Evolutionary conservation across 768 basidiomycete species (phyloP).

Genomic region (Leccinum longicurvipes): DNA sequence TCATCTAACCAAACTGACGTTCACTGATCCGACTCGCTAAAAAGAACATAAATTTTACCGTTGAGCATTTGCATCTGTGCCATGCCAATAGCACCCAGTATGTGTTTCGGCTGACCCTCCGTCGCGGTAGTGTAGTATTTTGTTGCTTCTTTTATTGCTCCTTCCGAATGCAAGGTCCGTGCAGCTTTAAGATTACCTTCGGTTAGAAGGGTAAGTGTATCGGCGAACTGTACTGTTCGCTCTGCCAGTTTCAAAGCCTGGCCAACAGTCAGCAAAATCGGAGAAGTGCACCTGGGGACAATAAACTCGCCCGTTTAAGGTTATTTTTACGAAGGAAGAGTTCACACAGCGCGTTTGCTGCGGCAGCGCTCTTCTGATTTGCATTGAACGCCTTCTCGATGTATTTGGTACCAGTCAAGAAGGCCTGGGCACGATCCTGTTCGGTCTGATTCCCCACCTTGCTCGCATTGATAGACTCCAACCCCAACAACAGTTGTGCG

Average conservation of each 20-base stretch:
- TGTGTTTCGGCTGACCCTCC: slow-evolving; percentile 68
- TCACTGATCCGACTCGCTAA: background rate
- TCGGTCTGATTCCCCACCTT: slow-evolving; percentile 65
- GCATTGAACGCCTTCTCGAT: slow-evolving; percentile 79
- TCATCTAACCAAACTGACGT: slow-evolving; percentile 53
- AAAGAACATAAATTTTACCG: slow-evolving; percentile 44
- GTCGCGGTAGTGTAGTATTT: slow-evolving; percentile 66
- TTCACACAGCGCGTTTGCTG: slow-evolving; percentile 80
- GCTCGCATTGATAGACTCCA: slow-evolving; percentile 84
- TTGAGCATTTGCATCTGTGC: slow-evolving; percentile 85
- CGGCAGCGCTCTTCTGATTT: slow-evolving; percentile 69
- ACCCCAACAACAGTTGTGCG: slow-evolving; percentile 76
- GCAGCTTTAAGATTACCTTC: slow-evolving; percentile 87
- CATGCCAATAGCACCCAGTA: slow-evolving; percentile 77
- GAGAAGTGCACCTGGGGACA: background rate
- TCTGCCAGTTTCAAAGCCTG: slow-evolving; percentile 93
- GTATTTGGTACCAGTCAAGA: slow-evolving; percentile 63
- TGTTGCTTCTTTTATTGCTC: slow-evolving; percentile 57
- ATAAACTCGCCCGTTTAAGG: slow-evolving; percentile 47
- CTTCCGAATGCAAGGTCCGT: slow-evolving; percentile 74
- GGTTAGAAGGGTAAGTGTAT: slow-evolving; percentile 77
- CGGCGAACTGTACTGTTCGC: slow-evolving; percentile 90
- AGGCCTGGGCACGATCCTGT: slow-evolving; percentile 57
- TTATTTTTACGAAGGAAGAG: slow-evolving; percentile 73
- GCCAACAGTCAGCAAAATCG: background rate